These are phyloP conservation scores for Nakataea oryzae DNA, from an alignment of 2,329 filamentous ascomycete genomes.

Conservation along the genomic window DNA sequence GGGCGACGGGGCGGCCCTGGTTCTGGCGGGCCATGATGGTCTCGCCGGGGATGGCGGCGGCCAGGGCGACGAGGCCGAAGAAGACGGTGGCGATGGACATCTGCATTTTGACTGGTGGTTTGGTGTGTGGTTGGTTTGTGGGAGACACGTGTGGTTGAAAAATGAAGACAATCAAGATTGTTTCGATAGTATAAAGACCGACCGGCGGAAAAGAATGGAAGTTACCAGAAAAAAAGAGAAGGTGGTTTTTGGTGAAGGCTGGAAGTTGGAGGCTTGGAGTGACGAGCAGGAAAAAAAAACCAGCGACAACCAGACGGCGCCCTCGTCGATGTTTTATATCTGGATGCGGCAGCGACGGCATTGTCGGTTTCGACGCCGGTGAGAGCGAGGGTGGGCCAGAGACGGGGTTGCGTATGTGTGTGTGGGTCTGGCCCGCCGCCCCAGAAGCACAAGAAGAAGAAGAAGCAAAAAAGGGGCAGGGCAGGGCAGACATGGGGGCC, in stretches of 20 bases:
- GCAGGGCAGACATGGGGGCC: too few species aligned
- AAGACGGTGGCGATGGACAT: constrained; percentile 1
- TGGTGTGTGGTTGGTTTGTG: background rate
- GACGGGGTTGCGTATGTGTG: too few species aligned
- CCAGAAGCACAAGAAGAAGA: too few species aligned
- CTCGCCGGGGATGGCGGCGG: background rate
- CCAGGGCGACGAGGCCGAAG: constrained; percentile 1
- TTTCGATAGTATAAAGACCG: background rate
- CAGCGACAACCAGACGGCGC: background rate
- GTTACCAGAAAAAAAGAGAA: background rate
- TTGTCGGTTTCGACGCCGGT: background rate
- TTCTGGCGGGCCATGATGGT: background rate
- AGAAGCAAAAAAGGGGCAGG: background rate
- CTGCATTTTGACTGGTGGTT: background rate
- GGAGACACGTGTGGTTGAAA: background rate
- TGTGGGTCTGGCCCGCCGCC: too few species aligned
- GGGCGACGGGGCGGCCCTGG: background rate
- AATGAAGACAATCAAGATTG: background rate
- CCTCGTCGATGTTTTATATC: background rate
- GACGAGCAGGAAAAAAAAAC: background rate
- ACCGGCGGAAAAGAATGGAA: constrained; percentile 3
- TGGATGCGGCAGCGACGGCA: background rate
- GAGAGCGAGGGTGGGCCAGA: background rate
- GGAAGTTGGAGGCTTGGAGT: background rate
- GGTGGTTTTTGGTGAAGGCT: background rate